Percentiles rank a stretch among this genome's conserved stretches.
phyloP scores from a whole-genome alignment of 2,329 filamentous ascomycete genomes.

The Fusarium citri region DNA sequence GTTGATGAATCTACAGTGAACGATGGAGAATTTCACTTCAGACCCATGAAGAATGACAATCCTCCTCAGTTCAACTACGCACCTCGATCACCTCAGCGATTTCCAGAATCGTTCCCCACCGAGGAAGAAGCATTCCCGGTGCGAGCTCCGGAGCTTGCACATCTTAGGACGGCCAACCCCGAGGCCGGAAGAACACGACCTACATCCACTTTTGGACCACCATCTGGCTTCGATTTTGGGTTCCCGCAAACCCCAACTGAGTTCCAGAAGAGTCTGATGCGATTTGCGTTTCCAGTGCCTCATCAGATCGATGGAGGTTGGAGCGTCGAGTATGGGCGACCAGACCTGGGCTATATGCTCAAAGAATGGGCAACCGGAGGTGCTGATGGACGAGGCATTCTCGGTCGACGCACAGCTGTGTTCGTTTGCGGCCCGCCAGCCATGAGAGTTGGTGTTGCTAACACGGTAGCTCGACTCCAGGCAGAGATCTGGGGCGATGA shows the following conservation, averaged over 20 bases:
- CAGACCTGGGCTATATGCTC: slow-evolving; percentile 88
- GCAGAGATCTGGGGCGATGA: slow-evolving; percentile 83
- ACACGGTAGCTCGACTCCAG: slow-evolving; percentile 85
- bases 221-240: slow-evolving; percentile 78
- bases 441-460: slow-evolving; percentile 91
- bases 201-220: slow-evolving; percentile 68
- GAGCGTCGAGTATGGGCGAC: slow-evolving; percentile 92
- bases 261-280: slow-evolving; percentile 90
- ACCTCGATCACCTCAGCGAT: slow-evolving; percentile 58
- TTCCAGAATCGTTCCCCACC: slow-evolving; percentile 32
- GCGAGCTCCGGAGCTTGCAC: slow-evolving; percentile 66
- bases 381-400: slow-evolving; percentile 71
- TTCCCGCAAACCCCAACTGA: slow-evolving; percentile 87
- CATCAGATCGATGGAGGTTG: slow-evolving; percentile 81
- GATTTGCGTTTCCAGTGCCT: slow-evolving; percentile 83
- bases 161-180: slow-evolving; percentile 62
- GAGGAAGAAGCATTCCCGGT: slow-evolving; percentile 47
- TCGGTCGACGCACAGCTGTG: slow-evolving; percentile 85
- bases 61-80: slow-evolving; percentile 70
- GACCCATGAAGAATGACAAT: slow-evolving; percentile 62
- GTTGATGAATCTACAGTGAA: slow-evolving; percentile 40
- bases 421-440: slow-evolving; percentile 91
- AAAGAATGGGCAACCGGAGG: slow-evolving; percentile 83
- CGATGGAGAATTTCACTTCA: slow-evolving; percentile 66
- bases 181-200: slow-evolving; percentile 54